Evolutionary conservation across 1,284 basidiomycete genomes (phyloP).

Genomic region (Moesziomyces sp.): DNA sequence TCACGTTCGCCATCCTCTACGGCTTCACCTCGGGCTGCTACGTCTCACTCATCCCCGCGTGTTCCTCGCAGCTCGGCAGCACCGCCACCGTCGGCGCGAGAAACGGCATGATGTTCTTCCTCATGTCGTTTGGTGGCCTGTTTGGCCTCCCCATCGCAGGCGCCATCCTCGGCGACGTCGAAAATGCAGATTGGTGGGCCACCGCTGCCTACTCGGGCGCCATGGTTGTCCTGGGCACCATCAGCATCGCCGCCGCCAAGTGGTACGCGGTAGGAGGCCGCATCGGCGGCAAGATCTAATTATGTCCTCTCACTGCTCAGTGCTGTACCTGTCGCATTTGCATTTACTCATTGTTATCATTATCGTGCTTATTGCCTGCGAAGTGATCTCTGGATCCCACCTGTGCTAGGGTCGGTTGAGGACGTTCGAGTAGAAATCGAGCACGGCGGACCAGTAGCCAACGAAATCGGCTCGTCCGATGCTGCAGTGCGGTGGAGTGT

Average conservation of each 20-base stretch:
- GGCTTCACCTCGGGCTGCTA: conserved; percentile 55
- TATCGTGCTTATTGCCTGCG: too few relatives aligned
- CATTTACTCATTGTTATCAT: too few relatives aligned
- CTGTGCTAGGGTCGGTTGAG: conserved; percentile 12
- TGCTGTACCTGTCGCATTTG: neutral
- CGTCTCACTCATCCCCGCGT: conserved; percentile 52
- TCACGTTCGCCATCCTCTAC: conserved; percentile 48
- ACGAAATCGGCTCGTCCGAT: conserved; percentile 51
- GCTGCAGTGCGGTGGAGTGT: conserved; percentile 53
- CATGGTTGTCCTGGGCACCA: conserved; percentile 23
- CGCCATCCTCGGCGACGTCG: conserved; percentile 34
- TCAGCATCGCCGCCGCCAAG: conserved; percentile 15
- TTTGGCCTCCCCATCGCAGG: conserved; percentile 46
- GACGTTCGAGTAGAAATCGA: conserved; percentile 36
- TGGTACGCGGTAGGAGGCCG: conserved; percentile 33
- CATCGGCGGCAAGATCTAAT: conserved; percentile 33
- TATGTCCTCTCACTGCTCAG: neutral
- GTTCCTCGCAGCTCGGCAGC: conserved; percentile 36
- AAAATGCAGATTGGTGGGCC: conserved; percentile 34
- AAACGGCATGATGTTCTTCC: conserved; percentile 48
- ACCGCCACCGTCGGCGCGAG: conserved; percentile 38
- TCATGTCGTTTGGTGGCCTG: conserved; percentile 40
- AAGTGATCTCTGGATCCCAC: too few relatives aligned
- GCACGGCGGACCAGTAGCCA: conserved; percentile 54
- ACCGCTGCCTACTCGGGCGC: conserved; percentile 15